These are phyloP conservation scores for Pythium chondricola DNA, from an alignment of 352 stramenopile species.

Conservation along the genomic window DNA sequence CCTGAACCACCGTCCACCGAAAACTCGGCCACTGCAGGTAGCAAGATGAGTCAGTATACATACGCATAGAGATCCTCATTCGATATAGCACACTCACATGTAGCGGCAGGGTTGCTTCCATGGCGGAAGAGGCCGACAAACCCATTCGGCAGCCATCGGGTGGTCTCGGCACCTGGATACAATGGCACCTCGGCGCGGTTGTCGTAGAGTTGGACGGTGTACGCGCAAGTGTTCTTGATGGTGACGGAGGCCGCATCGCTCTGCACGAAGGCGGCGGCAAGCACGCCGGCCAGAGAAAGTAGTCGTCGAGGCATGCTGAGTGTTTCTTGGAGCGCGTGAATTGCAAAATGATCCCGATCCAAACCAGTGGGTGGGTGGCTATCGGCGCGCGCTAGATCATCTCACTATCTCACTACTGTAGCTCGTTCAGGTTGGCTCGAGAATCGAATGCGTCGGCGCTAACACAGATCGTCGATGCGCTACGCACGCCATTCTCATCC, in stretches of 20 bases:
- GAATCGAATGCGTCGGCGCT: too few relatives aligned
- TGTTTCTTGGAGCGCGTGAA: too few relatives aligned
- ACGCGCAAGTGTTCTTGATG: constrained; percentile 38
- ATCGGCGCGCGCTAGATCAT: too few relatives aligned
- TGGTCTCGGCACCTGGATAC: constrained; percentile 20
- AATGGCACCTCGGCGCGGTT: constrained; percentile 31
- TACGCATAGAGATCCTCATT: neutral
- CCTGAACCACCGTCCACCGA: constrained; percentile 7
- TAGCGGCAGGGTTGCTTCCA: constrained; percentile 31
- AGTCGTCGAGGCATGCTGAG: constrained; percentile 23
- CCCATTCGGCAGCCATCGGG: constrained; percentile 23
- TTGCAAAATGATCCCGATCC: too few relatives aligned
- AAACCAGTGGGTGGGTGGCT: too few relatives aligned
- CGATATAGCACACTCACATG: constrained; percentile 7
- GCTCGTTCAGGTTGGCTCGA: too few relatives aligned
- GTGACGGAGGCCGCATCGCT: constrained; percentile 9
- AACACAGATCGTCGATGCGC: too few relatives aligned
- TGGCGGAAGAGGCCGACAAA: constrained; percentile 68
- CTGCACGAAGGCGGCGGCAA: too few relatives aligned
- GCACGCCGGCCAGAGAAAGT: constrained; percentile 18
- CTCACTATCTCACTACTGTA: too few relatives aligned
- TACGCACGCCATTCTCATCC: too few relatives aligned
- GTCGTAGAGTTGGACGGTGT: constrained; percentile 43
- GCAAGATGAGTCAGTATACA: neutral
- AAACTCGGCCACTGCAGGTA: constrained; percentile 13